Evolutionary conservation across 805 yeast genomes (phyloP).

Genomic region (Ascoidea tarda): DNA sequence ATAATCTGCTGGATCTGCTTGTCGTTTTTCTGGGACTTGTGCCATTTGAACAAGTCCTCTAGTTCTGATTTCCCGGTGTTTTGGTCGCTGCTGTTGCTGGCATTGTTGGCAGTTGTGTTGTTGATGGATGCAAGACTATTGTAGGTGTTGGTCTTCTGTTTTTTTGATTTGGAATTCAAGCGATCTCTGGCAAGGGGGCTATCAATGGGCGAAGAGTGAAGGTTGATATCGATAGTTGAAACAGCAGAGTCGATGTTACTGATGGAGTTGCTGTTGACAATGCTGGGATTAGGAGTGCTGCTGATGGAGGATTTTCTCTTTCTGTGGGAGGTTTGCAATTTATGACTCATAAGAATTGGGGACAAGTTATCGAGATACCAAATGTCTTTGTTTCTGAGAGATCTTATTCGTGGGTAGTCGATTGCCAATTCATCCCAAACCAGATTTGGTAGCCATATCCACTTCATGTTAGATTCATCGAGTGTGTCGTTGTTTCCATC

Average conservation of each 20-base stretch:
- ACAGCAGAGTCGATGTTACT: background rate
- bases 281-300: background rate
- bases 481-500: background rate
- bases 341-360: background rate
- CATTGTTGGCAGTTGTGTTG: background rate
- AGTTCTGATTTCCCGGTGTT: background rate
- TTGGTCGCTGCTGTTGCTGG: background rate
- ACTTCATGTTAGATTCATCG: no score
- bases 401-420: background rate
- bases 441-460: background rate
- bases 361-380: background rate
- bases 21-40: background rate
- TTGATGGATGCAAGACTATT: background rate
- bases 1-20: background rate
- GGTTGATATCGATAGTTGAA: no score
- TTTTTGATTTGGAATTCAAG: no score
- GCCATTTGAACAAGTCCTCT: background rate
- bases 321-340: background rate
- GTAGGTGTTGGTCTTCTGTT: background rate
- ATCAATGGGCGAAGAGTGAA: no score
- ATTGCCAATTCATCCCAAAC: background rate
- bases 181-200: no score
- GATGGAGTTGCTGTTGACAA: background rate
- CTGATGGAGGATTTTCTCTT: background rate
- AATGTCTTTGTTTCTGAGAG: background rate